phyloP scores from a whole-genome alignment of 352 stramenopile species.

The Globisporangium iwayamae region DNA sequence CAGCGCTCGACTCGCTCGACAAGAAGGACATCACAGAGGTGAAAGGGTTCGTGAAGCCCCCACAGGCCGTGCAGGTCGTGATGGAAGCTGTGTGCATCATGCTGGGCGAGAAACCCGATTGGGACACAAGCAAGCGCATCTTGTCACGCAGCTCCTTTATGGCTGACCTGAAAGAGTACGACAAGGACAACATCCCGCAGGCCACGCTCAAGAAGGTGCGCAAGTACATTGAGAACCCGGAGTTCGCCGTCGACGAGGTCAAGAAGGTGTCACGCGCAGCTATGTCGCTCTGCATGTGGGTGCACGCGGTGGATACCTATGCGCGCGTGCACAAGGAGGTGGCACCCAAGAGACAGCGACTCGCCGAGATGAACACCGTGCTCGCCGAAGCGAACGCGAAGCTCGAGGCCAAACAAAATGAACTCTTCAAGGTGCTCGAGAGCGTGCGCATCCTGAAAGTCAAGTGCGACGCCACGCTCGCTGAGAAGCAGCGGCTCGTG shows the following conservation, averaged over 20 bases:
- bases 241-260: constrained; percentile 81
- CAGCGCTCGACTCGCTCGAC: constrained; percentile 75
- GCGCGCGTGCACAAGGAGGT: constrained; percentile 72
- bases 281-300: constrained; percentile 88
- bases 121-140: constrained; percentile 81
- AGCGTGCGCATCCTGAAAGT: constrained; percentile 54
- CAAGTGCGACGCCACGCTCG: constrained; percentile 55
- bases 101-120: constrained; percentile 79
- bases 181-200: constrained; percentile 73
- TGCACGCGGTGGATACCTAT: constrained; percentile 83
- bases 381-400: constrained; percentile 69
- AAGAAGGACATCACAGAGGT: constrained; percentile 88
- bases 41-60: constrained; percentile 83
- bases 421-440: constrained; percentile 50
- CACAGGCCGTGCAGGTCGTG: constrained; percentile 76
- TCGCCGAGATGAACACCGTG: constrained; percentile 71
- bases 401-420: constrained; percentile 64
- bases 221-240: constrained; percentile 81
- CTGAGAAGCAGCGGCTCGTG: constrained; percentile 65
- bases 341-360: constrained; percentile 60
- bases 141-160: constrained; percentile 74
- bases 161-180: constrained; percentile 81
- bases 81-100: constrained; percentile 90
- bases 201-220: constrained; percentile 67
- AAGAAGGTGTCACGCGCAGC: constrained; percentile 78